phyloP scores from a whole-genome alignment of 768 basidiomycete species.

The Gymnopilus junonius region DNA sequence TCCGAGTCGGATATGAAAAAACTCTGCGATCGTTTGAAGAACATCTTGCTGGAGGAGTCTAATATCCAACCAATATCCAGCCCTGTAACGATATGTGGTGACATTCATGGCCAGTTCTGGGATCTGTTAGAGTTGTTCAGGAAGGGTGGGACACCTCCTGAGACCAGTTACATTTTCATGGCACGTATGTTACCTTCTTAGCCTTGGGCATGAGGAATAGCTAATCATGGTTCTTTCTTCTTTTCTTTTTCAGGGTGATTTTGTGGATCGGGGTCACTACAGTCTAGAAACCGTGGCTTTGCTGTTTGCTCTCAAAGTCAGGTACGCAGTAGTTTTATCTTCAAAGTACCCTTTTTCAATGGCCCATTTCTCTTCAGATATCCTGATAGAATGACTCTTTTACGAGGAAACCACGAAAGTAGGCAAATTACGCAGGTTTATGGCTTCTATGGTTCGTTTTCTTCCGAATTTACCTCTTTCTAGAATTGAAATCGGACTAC shows the following conservation, averaged over 20 bases:
- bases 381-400: constrained; percentile 88
- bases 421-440: constrained; percentile 98
- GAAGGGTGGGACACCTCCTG: constrained; percentile 85
- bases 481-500: background rate
- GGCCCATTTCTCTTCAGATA: constrained; percentile 55
- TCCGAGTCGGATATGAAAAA: constrained; percentile 92
- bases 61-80: constrained; percentile 96
- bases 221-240: constrained; percentile 20
- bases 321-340: constrained; percentile 46
- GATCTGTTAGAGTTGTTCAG: constrained; percentile 89
- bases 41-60: constrained; percentile 92
- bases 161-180: constrained; percentile 96
- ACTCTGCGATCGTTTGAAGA: constrained; percentile 88
- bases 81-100: constrained; percentile 94
- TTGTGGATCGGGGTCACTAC: constrained; percentile 96
- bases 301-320: constrained; percentile 86
- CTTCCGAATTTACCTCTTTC: background rate
- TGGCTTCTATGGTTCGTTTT: constrained; percentile 88
- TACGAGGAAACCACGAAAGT: constrained; percentile 96
- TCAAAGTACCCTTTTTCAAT: background rate
- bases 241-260: constrained; percentile 75
- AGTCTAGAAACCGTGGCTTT: constrained; percentile 94
- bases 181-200: constrained; percentile 59
- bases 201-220: constrained; percentile 21
- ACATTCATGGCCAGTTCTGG: constrained; percentile 99